These are phyloP conservation scores for Pythium sukuiense DNA, from an alignment of 352 stramenopile genomes.

Conservation along the genomic window DNA sequence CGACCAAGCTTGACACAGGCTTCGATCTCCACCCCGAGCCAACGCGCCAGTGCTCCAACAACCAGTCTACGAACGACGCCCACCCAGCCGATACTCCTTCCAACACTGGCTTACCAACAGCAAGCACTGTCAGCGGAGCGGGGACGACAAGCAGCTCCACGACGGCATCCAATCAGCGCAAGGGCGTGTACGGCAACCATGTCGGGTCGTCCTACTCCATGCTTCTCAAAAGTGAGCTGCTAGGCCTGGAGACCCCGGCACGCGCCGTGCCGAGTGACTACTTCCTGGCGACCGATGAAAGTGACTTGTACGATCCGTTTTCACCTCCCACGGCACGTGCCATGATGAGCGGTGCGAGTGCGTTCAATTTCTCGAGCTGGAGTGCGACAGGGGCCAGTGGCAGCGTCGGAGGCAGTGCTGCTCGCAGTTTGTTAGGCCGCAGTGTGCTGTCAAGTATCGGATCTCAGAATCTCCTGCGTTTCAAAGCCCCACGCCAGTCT, in stretches of 20 bases:
- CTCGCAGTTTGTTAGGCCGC: constrained; percentile 32
- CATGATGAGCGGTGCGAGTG: constrained; percentile 27
- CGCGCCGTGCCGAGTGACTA: constrained; percentile 25
- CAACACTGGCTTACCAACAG: constrained; percentile 19
- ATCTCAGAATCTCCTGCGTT: constrained; percentile 71
- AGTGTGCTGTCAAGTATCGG: constrained; percentile 27
- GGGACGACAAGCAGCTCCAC: not conserved
- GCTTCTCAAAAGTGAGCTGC: constrained; percentile 73
- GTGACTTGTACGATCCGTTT: constrained; percentile 24
- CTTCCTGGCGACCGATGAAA: constrained; percentile 24
- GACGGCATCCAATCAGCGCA: not conserved
- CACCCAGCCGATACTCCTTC: constrained; percentile 7
- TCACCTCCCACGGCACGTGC: constrained; percentile 23
- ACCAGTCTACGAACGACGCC: constrained; percentile 24
- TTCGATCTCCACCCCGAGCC: constrained; percentile 64
- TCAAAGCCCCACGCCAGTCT: constrained; percentile 64
- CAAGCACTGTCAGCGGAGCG: constrained; percentile 23
- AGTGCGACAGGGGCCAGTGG: constrained; percentile 24
- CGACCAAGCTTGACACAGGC: constrained; percentile 72
- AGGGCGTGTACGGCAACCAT: constrained; percentile 16
- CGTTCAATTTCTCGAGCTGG: constrained; percentile 26
- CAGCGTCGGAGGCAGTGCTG: constrained; percentile 32
- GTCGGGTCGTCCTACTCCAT: constrained; percentile 61
- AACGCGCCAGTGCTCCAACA: constrained; percentile 10
- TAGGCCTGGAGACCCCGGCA: constrained; percentile 56